Evolutionary conservation across 2,329 filamentous ascomycete genomes (phyloP), one percentile per base, ranked within the genome.

Genomic region (Aureobasidium sp.): DNA sequence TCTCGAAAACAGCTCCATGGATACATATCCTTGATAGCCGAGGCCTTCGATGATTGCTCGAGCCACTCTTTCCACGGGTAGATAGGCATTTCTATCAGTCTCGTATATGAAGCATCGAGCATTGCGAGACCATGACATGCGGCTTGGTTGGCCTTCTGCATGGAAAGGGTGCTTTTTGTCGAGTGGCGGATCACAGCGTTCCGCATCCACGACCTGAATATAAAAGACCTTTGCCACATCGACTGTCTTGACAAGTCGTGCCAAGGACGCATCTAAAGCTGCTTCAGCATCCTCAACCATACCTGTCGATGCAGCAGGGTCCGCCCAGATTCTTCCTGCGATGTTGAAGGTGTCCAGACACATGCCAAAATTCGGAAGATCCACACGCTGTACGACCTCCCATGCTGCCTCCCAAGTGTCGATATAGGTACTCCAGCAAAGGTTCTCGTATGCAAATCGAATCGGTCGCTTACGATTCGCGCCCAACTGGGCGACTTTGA

Each of bases 41-140:
- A 89, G 76, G 0, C 82, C 82, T 11, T 85, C 79, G 22, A 90
- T 78, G 53, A 91, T 81, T 0, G 84, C 81, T 42, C 79, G 73
- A 0, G 85, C 78, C 22, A 91, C 81, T 36, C 85, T 79, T 61
- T 79, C 75, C 7, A 87, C 79, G 0, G 89, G 89, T 1, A 92
- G 75, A 69, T 90, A 91, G 0, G 82, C 88, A 0, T 86, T 86
- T 2, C 78, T 73, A 2, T 83, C 73, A 69, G 79, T 72, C 69
- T 86, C 75, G 66, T 87, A 84, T 63, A 87, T 82, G 68, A 87
- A 90, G 7, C 87, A 71, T 17, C 88, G 77, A 64, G 86, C 88
- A 70, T 90, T 90, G 17, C 88, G 76, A 42, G 82, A 88, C 88
- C 88, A 91, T 67, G 81, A 88, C 88, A 91, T 91, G 3, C 85